Conservation (phyloP, 352 stramenopile genomes). For the Blastocystis sp. region DNA sequence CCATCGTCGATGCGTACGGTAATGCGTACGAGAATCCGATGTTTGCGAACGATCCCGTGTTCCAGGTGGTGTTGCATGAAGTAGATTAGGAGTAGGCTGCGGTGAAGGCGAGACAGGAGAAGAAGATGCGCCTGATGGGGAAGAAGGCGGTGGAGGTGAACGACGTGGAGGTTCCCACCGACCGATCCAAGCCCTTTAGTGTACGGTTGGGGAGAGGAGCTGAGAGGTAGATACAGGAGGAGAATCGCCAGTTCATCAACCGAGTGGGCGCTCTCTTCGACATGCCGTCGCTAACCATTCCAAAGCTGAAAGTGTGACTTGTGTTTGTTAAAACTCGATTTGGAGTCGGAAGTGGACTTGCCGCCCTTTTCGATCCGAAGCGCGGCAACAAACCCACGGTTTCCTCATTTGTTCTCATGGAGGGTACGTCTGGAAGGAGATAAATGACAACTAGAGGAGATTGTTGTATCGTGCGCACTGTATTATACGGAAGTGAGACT, state of each 20-base stretch:
- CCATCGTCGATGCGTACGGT: slow-evolving; percentile 58
- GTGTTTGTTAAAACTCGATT: slow-evolving; percentile 19
- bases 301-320: neutral
- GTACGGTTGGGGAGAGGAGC: neutral
- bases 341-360: neutral
- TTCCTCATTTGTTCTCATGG: neutral
- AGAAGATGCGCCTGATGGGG: slow-evolving; percentile 49
- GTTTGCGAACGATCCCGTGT: slow-evolving; percentile 62
- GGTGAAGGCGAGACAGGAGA: slow-evolving; percentile 19
- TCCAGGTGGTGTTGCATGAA: slow-evolving; percentile 7
- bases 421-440: neutral
- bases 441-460: slow-evolving; percentile 55
- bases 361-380: neutral
- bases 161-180: slow-evolving; percentile 43
- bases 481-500: slow-evolving; percentile 53
- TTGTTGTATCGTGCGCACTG: slow-evolving; percentile 36
- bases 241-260: slow-evolving; percentile 55
- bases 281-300: slow-evolving; percentile 36
- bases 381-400: too few relatives aligned
- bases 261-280: slow-evolving; percentile 26
- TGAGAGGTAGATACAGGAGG: slow-evolving; percentile 17
- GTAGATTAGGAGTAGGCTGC: slow-evolving; percentile 11
- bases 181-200: slow-evolving; percentile 34
- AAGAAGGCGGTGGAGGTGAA: slow-evolving; percentile 16
- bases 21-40: slow-evolving; percentile 69